Conservation (phyloP, 2,329 filamentous ascomycete species). For the Cercospora nicotianae region DNA sequence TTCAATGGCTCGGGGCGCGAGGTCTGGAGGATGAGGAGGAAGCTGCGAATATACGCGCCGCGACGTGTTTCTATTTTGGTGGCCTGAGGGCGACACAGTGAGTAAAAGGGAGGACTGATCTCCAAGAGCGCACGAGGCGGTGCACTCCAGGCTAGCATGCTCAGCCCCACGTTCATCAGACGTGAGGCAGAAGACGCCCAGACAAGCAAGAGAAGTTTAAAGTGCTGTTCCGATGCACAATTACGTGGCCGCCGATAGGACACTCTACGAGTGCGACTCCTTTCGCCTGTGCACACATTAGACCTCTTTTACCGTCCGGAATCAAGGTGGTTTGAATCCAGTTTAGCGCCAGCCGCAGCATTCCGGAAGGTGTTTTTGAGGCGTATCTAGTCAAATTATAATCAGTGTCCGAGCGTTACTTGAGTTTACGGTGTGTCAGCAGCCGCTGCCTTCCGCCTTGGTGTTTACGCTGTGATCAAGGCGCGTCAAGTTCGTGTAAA, state of each 20-base stretch:
- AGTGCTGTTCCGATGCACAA: neutral
- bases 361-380: no score
- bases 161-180: constrained; percentile 4
- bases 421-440: no score
- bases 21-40: neutral
- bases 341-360: no score
- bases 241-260: neutral
- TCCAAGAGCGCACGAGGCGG: constrained; percentile 2
- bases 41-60: neutral
- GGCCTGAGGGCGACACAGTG: neutral
- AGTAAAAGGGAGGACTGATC: neutral
- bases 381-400: no score
- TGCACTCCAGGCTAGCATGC: neutral
- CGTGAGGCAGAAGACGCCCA: neutral
- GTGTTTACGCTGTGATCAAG: no score
- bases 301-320: no score
- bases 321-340: no score
- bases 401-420: no score
- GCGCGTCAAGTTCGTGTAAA: no score
- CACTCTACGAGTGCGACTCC: neutral
- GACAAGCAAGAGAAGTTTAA: neutral
- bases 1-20: neutral
- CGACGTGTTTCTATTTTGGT: constrained; percentile 8
- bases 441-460: no score
- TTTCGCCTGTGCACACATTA: neutral